Base-by-base conservation (phyloP, 306 rosid genomes). In the Luffa acutangula region DNA sequence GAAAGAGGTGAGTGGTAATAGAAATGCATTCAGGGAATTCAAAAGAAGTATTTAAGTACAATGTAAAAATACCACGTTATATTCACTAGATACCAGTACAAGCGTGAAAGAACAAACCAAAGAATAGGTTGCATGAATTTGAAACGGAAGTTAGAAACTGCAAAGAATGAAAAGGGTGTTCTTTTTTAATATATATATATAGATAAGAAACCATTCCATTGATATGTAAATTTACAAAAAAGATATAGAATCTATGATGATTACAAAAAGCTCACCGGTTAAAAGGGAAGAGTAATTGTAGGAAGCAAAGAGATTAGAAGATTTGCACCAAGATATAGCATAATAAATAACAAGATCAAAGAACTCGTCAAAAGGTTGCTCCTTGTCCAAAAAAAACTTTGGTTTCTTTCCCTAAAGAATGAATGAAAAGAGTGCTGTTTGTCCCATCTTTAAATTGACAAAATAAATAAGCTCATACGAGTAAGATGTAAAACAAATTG, bases 21-120 rank as follows among this genome's bases (percentile, higher is more conserved):
- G 69, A 48, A 49, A 64, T 9, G 64, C 71, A 56, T 76, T 57
- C 77, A 80, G 71, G 65, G 70, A 69, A 48, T 73, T 46, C 53
- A 46, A 48, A 46, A 12, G 42, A 51, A 17, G 79, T 53, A 75
- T 15, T 34, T n/a, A 33, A 14, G 48, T 52, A 34, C 34, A 75
- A 52, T 57, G 58, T 37, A 54, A 52, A 52, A 34, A 75, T 33
- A 75, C 45, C 65, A 75, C 4, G 7, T 14, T 6, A 63, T 63
- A 63, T 63, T 25, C 43, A 33, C 63, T 51, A 34, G 45, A 34
- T 51, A 75, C n/a, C 17, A 73, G 6, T 48, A 46, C 12, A 6
- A 15, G 64, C 7, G 45, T 34, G 56, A 46, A 71, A 45, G 11
- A 71, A 71, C 1, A 71, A 12, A 70, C 76, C 37, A 45, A 43